phyloP scores from a whole-genome alignment of 345 rosid genomes.

The Bretschneidera sinensis region DNA sequence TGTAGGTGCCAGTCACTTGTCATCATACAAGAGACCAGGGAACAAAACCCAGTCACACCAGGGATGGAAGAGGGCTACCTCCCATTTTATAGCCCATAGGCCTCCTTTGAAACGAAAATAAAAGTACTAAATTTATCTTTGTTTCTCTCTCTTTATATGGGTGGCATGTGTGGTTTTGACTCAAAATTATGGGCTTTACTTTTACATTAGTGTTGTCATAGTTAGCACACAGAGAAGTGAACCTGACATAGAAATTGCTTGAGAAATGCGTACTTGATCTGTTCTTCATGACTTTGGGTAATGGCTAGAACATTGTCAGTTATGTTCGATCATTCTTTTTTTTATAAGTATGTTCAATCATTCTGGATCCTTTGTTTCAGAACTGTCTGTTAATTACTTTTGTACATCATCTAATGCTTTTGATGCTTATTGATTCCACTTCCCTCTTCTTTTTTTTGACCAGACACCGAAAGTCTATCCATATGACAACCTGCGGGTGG shows the following conservation, averaged over 20 bases:
- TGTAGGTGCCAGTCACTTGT: no score
- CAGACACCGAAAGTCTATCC: conserved; percentile 93
- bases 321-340: no score
- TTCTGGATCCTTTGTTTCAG: background rate
- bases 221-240: background rate
- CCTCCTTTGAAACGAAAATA: no score
- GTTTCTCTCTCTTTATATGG: background rate
- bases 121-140: no score
- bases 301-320: no score
- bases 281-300: background rate
- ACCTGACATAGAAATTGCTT: no score
- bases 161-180: background rate
- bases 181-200: background rate
- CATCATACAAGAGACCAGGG: no score
- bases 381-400: background rate
- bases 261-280: conserved; percentile 1
- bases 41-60: no score
- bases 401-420: background rate
- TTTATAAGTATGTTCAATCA: no score
- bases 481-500: conserved; percentile 86
- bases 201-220: background rate
- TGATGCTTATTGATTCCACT: conserved; percentile 2
- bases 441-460: conserved; percentile 17
- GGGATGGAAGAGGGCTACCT: no score
- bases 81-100: no score